Conservation (phyloP, 2,329 filamentous ascomycete genomes). For the Talaromyces sp. region DNA sequence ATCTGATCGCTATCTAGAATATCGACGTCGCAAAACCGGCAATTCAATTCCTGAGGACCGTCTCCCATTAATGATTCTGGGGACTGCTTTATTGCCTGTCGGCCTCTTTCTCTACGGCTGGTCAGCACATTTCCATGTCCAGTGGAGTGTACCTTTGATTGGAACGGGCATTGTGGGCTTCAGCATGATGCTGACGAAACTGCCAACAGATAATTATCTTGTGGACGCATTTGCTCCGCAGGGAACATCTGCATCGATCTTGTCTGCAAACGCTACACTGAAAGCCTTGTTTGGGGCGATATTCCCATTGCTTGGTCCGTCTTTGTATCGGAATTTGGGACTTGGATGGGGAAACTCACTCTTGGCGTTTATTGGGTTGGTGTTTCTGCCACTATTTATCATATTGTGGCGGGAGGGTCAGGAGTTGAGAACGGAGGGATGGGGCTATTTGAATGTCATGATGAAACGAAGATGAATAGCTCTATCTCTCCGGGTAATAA, state of each 20-base stretch:
- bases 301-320: conserved; percentile 53
- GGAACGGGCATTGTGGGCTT: conserved; percentile 49
- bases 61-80: conserved; percentile 3
- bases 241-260: conserved; percentile 38
- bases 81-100: conserved; percentile 18
- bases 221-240: conserved; percentile 47
- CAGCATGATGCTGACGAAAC: conserved; percentile 45
- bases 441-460: too few relatives aligned
- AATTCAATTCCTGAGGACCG: conserved; percentile 10
- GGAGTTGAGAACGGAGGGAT: not conserved
- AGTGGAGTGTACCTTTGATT: conserved; percentile 55
- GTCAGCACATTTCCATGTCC: conserved; percentile 44
- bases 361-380: conserved; percentile 50
- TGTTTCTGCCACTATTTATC: conserved; percentile 33
- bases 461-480: too few relatives aligned
- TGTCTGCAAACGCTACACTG: conserved; percentile 49
- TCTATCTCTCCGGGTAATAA: too few relatives aligned
- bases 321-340: conserved; percentile 40
- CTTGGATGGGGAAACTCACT: conserved; percentile 47
- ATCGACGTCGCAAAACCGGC: not conserved
- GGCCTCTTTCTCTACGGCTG: conserved; percentile 52
- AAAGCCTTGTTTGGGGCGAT: conserved; percentile 51
- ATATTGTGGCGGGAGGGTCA: conserved; percentile 24
- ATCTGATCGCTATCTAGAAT: conserved; percentile 27
- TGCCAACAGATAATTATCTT: conserved; percentile 54